A percentile compares a stretch with the other conserved stretches of the same genome.
These are phyloP conservation scores for Populus trichocarpa DNA, from an alignment of 441 rosid genomes.

Conservation along the genomic window DNA sequence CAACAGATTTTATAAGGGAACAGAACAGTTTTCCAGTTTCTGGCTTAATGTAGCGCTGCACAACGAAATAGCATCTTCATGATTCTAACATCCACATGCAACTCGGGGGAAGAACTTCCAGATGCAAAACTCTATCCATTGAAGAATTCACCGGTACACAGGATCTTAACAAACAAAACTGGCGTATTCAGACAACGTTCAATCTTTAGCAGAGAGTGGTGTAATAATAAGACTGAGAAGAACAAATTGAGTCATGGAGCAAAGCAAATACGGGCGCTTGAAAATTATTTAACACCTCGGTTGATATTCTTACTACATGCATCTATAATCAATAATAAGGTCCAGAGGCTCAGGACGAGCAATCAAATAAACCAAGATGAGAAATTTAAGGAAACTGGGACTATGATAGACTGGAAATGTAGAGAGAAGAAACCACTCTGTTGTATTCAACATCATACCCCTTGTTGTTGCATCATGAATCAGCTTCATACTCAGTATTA, in stretches of 20 bases:
- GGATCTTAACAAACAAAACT: neutral
- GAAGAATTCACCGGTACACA: neutral
- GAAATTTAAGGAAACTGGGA: no score
- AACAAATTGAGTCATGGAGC: no score
- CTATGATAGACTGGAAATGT: no score
- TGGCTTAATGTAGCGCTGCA: conserved; percentile 56
- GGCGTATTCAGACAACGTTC: neutral
- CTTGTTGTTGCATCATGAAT: no score
- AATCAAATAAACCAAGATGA: no score
- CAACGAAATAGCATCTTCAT: conserved; percentile 4
- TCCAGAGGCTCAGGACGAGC: no score
- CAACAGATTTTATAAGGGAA: conserved; percentile 36
- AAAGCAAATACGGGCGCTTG: neutral
- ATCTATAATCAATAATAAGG: no score
- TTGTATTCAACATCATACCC: no score
- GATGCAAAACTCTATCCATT: neutral
- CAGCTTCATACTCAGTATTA: no score
- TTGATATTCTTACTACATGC: no score
- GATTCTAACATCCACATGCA: neutral
- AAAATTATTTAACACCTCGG: neutral
- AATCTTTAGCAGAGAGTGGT: neutral
- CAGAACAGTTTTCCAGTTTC: conserved; percentile 46
- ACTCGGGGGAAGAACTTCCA: neutral
- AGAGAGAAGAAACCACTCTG: no score
- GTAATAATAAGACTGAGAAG: neutral